Conservation (phyloP, 2,329 filamentous ascomycete species). For the Aspergillus calidoustus region DNA sequence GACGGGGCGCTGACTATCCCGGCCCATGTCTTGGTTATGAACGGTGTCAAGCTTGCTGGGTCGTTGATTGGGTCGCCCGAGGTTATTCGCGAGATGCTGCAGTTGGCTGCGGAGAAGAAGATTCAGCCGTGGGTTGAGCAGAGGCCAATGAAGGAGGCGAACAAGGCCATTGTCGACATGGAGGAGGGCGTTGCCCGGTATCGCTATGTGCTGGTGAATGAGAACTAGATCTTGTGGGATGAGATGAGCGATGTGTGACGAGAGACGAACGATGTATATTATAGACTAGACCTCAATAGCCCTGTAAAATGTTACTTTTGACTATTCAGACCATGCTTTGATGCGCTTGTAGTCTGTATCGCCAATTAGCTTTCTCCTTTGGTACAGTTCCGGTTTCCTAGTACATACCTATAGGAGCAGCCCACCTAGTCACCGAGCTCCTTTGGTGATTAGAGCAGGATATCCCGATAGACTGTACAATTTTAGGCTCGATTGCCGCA, state of each 20-base stretch:
- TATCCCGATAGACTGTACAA: no score
- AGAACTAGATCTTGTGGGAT: conserved; percentile 20
- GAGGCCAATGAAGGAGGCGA: conserved; percentile 49
- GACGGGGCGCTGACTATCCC: conserved; percentile 49
- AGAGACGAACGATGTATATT: conserved; percentile 2
- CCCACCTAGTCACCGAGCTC: no score
- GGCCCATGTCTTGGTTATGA: conserved; percentile 61
- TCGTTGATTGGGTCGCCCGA: conserved; percentile 45
- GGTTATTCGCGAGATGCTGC: conserved; percentile 51
- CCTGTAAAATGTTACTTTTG: no score
- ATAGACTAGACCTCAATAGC: no score
- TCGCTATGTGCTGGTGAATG: conserved; percentile 52
- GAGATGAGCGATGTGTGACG: conserved; percentile 4
- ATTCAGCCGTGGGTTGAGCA: conserved; percentile 50
- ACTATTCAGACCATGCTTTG: no score
- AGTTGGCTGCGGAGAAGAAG: conserved; percentile 45
- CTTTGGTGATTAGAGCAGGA: no score
- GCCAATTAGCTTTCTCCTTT: no score
- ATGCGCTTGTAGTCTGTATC: no score
- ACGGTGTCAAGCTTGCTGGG: conserved; percentile 60
- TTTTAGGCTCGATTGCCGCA: no score
- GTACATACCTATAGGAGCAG: no score
- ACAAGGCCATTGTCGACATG: conserved; percentile 51
- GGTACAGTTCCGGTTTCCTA: no score
- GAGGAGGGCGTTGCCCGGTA: conserved; percentile 50